Evolutionary conservation across 768 basidiomycete genomes (phyloP).

Genomic region (Suillus tomentosus): DNA sequence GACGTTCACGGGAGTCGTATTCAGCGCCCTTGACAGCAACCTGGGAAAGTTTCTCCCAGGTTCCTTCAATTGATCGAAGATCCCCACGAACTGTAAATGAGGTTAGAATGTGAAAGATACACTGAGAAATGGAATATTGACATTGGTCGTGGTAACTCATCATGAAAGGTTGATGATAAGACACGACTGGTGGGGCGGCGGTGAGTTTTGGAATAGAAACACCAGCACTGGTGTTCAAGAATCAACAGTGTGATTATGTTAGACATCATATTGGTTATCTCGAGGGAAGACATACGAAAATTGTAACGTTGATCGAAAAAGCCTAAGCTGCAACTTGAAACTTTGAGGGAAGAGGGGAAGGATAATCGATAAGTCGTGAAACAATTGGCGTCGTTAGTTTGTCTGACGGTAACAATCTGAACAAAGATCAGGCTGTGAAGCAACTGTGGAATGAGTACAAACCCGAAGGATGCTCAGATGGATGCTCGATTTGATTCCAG

Average conservation of each 20-base stretch:
- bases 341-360: background rate
- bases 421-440: background rate
- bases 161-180: background rate
- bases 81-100: background rate
- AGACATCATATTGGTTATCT: background rate
- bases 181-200: no score
- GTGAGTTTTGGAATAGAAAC: background rate
- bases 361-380: background rate
- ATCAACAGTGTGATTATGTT: background rate
- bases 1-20: background rate
- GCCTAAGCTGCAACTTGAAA: background rate
- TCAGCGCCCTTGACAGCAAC: background rate
- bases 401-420: background rate
- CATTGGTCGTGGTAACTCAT: slow-evolving; percentile 1
- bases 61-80: background rate
- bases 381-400: no score
- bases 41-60: background rate
- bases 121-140: background rate
- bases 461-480: no score
- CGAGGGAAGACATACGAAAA: background rate
- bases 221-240: background rate
- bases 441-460: background rate
- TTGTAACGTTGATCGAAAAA: background rate
- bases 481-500: background rate
- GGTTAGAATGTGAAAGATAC: background rate